phyloP scores from a whole-genome alignment of 1,284 basidiomycete species.

The Omphalotus olearius region DNA sequence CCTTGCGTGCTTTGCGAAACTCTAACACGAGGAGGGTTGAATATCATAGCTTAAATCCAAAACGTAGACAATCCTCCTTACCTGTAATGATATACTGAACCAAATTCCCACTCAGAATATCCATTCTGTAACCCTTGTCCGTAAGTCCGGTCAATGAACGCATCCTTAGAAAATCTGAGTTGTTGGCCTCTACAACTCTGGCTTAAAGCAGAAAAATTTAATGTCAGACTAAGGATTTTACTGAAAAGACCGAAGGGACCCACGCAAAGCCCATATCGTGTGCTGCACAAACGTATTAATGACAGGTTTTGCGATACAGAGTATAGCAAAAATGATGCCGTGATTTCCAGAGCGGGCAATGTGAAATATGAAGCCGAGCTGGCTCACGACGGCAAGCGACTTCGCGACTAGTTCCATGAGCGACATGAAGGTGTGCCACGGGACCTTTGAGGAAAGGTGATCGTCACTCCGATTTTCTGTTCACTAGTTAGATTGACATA shows the following conservation, averaged over 20 bases:
- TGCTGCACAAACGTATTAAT: constrained; percentile 11
- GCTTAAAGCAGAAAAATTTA: not conserved
- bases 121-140: constrained; percentile 18
- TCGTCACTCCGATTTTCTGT: constrained; percentile 19
- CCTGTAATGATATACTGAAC: constrained; percentile 22
- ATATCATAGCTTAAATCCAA: not conserved
- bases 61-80: constrained; percentile 7
- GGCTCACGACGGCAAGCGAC: constrained; percentile 18
- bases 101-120: constrained; percentile 22
- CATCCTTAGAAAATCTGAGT: constrained; percentile 18
- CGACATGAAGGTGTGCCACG: constrained; percentile 22
- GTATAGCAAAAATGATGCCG: constrained; percentile 23
- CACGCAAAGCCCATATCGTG: constrained; percentile 19
- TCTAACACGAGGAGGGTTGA: constrained; percentile 22
- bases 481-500: constrained; percentile 1
- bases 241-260: constrained; percentile 1
- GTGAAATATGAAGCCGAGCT: constrained; percentile 24
- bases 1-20: constrained; percentile 27
- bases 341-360: constrained; percentile 22
- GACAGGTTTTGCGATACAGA: constrained; percentile 25
- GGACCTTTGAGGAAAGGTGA: constrained; percentile 15
- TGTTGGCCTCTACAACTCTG: constrained; percentile 10
- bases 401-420: constrained; percentile 19
- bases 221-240: not conserved
- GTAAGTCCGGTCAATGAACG: constrained; percentile 14